These are phyloP conservation scores for Exophiala aquamarina DNA, from an alignment of 2,329 filamentous ascomycete genomes.

Conservation along the genomic window DNA sequence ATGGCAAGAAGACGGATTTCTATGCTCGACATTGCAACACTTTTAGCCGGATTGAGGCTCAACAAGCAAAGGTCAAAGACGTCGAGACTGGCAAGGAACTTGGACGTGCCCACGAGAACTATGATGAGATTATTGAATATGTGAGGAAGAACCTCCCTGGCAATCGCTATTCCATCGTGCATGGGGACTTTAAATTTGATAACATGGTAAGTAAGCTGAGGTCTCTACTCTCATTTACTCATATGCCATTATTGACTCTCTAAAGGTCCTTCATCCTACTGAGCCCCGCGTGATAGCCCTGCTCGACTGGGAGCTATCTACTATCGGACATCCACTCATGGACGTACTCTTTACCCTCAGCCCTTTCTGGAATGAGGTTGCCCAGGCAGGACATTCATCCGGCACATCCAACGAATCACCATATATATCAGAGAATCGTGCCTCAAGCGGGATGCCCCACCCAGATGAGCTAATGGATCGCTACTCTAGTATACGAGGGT, in stretches of 20 bases:
- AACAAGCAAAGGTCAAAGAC: slow-evolving; percentile 69
- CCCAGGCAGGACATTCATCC: slow-evolving; percentile 1
- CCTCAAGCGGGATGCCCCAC: slow-evolving; percentile 16
- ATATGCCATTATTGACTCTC: background rate
- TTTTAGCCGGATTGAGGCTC: slow-evolving; percentile 69
- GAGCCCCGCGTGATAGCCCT: slow-evolving; percentile 79
- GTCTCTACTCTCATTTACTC: background rate
- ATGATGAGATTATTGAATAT: slow-evolving; percentile 65
- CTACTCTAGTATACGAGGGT: slow-evolving; percentile 14
- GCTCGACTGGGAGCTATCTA: slow-evolving; percentile 90
- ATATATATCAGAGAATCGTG: slow-evolving; percentile 10
- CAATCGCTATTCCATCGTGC: slow-evolving; percentile 71
- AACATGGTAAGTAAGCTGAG: slow-evolving; percentile 63
- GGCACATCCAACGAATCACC: slow-evolving; percentile 2
- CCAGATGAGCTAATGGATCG: slow-evolving; percentile 17
- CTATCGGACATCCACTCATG: slow-evolving; percentile 74
- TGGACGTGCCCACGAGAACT: slow-evolving; percentile 65
- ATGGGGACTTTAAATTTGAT: slow-evolving; percentile 87
- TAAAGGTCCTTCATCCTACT: slow-evolving; percentile 69
- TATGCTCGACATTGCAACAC: slow-evolving; percentile 78
- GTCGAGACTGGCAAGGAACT: slow-evolving; percentile 68
- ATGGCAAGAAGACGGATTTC: slow-evolving; percentile 68
- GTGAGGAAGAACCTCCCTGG: slow-evolving; percentile 68
- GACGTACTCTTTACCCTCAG: slow-evolving; percentile 15
- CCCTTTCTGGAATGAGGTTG: slow-evolving; percentile 16